Evolutionary conservation across 148 eudicot species (phyloP), one percentile per base, ranked within the genome.

Genomic region (Vaccinium darrowii): DNA sequence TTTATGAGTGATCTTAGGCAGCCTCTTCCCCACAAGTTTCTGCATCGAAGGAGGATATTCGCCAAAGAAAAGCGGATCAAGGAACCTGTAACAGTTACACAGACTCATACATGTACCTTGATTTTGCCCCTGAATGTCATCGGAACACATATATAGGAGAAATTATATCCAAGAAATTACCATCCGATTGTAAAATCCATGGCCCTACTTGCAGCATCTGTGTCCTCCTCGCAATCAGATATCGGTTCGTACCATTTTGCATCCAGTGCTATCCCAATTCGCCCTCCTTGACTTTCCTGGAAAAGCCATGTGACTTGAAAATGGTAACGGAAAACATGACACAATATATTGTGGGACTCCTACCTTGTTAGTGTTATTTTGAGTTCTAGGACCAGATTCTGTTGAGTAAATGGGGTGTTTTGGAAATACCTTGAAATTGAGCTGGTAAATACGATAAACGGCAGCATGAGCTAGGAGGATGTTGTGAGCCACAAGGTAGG

Each of bases 211-310:
- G 98, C 96, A 81, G 99, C 99, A 81, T 91, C 93, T 81, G 73
- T 88, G 75, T 97, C 98, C 83, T 97, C 98, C 27, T 91, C 90
- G 78, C 79, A 71, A 72, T 86, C 89, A 18, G 99, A 91, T 23
- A 92, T 79, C 43, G 99, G 99, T 74, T 97, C 97, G 79, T 89
- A 97, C 99, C 99, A 97, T 87, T 97, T 97, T 21, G 94, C 84
- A 87, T 97, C 99, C 21, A 97, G 83, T 80, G 94, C 86, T 82
- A 97, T 95, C 84, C 99, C 99, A 73, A 95, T 87, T 23, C 39
- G 60, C 12, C 99, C 99, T 86, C 93, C 91, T 88, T 97, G 99
- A 15, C 82, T 90, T 85, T 90, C 89, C 99, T 96, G 84, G 14
- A 86, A 78, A 19, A 81, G 39, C 54, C 47, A 76, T 23, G 52